Evolutionary conservation across 768 basidiomycete species (phyloP), one percentile per base, ranked within the genome.

Genomic region (Ramaria rubella): DNA sequence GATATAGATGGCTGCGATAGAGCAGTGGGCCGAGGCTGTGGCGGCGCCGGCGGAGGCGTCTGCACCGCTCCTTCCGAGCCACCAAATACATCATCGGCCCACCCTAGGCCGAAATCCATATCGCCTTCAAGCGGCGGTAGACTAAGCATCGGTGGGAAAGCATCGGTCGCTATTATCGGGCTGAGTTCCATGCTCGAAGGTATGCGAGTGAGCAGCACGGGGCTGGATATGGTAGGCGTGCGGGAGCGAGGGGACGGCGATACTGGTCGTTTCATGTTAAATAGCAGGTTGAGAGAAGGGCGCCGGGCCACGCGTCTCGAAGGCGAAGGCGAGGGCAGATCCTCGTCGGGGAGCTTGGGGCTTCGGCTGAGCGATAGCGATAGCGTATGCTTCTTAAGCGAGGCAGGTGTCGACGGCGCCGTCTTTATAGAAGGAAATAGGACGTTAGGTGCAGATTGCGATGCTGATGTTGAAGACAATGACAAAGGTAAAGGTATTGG

Each of bases 211-310:
- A 26, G 24, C 19, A 45, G 31, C 15, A 48, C 27, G 34, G 49
- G 45, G 8, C 52, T 45, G 21, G 58, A 58, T 46, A 57, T 59
- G 15, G 52, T 58, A 24, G 58, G 58, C 19, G 52, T 59, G 19
- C 53, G 53, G 4, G 52, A 54, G 24, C 55, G 55, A 23, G 60
- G 55, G 7, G 60, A 61, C 19, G 60, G 54, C 30, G 60, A 56
- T 23, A 44, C 52, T 19, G 45, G 31, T 29, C 46, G 51, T 30
- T 58, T 52, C 27, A 48, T 5, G 29, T 53, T 50, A 31, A 53
- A 55, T 42, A 45, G 49, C 21, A 38, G 31, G 24, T 58, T 46
- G 19, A 56, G 36, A 19, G 24, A 57, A 6, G 45, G 49, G 4
- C 44, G 58, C 26, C 52, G 51, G 33, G 36, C 44, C 26, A 58